Evolutionary conservation across 2,329 filamentous ascomycete species (phyloP), one percentile per base, ranked within the genome.

Genomic region (Cryphonectria naterciae): DNA sequence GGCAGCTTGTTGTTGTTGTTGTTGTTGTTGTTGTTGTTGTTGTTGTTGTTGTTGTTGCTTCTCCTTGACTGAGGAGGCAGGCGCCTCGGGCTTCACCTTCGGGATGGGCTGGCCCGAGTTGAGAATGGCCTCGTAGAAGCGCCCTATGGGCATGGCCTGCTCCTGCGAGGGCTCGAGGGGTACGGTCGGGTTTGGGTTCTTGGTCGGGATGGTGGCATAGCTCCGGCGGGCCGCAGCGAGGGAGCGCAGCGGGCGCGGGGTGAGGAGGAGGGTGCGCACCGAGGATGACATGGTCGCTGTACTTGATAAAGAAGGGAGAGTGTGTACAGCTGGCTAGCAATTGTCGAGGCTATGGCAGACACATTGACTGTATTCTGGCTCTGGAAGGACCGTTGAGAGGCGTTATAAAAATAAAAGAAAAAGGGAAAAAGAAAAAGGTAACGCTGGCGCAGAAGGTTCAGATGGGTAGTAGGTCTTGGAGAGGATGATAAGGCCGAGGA

Each of bases 91-190:
- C 75, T 86, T 86, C 49, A 78, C 75, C 11, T 79, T 75, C 65
- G 75, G 80, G 68, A 80, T 82, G 1, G 82, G 82, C 11, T 81
- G 79, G 0, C 85, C 84, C 5, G 80, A 80, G 65, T 83, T 80
- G 61, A 90, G 81, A 35, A 91, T 84, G n/a, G 81, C 79, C 74
- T 89, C 84, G 79, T 91, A 91, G 80, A 89, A 91, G 52, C 81
- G 78, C 0, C 88, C 88, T 0, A 89, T 80, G 0, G 88, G 87
- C 22, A 81, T 79, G n/a, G 80, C 82, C 74, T 86, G 84, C 69
- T 83, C 77, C 49, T 77, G 76, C 39, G 72, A 74, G 49, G 73
- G 73, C 70, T 77, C 76, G 46, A 77, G 74, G 39, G 78, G 77
- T 17, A 70, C 72, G 46, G 76, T 74, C 2, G 76, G 75, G 37